Base-by-base conservation (phyloP, 306 rosid species). In the Luffa aegyptiaca region DNA sequence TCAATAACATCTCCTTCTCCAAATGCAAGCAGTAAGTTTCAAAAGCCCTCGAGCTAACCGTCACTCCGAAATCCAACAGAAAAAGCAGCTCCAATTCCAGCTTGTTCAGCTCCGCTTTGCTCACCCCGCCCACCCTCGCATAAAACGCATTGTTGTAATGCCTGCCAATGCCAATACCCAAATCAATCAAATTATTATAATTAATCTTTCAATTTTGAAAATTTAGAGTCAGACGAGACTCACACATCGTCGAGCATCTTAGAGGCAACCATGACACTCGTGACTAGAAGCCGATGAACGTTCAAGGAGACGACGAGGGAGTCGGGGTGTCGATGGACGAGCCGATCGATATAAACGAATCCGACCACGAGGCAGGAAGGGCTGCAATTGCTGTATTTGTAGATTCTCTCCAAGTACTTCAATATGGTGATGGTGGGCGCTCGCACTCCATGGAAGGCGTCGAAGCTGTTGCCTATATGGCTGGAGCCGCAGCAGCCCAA, bases 311-410 rank as follows among this genome's bases (percentile, higher is more conserved):
- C 55, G 55, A 95, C 90, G 12, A 95, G 93, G 46, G 97, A 95
- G 85, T 90, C 89, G 41, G 96, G 98, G 81, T 90, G 88, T 79
- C 80, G 88, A 73, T 95, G 97, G 33, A 90, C 65, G 26, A 93
- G 76, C 86, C 97, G 87, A 76, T 95, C 98, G 26, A 95, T 91
- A 41, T 93, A 93, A 77, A 89, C 97, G 81, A 86, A 95, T 10
- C 90, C 98, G 72, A 95, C 97, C 74, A 95, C 97, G 53, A 95
- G 89, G 76, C 98, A 93, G 0, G 98, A 93, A 1, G 98, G 98
- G 87, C 98, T 95, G 45, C 98, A 95, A 71, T 81, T 84, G 21
- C 97, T 90, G 91, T 89, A 95, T 82, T 91, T 95, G 86, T 89
- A 93, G 39, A 95, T 84, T 87, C 98, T 93, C 88, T 95, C 97